A percentile compares a stretch with the other conserved stretches of the same genome.
These are phyloP conservation scores for Verticillium zaregamsianum DNA, from an alignment of 2,329 filamentous ascomycete species.

Conservation along the genomic window DNA sequence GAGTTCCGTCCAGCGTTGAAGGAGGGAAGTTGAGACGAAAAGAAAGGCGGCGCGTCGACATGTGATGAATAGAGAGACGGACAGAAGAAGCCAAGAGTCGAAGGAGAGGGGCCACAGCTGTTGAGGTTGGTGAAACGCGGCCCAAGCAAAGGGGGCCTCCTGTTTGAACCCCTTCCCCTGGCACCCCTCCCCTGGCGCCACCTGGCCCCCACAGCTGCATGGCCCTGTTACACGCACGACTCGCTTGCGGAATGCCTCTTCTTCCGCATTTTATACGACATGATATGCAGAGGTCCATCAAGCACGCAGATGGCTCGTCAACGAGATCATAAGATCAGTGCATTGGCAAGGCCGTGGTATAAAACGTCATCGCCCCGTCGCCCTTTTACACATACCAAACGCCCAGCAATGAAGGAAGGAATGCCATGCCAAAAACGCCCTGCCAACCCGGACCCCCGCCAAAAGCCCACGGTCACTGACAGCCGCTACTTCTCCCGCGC, in stretches of 20 bases:
- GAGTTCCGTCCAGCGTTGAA: not conserved
- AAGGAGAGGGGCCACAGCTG: not conserved
- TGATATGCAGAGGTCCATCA: no score
- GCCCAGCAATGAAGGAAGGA: constrained; percentile 8
- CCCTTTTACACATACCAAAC: constrained; percentile 11
- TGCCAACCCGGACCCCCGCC: not conserved
- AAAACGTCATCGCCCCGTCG: constrained; percentile 1
- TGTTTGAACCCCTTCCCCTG: constrained; percentile 3
- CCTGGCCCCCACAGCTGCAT: no score
- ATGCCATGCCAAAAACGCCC: constrained; percentile 7
- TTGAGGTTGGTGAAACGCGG: constrained; percentile 1
- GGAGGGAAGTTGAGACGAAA: constrained; percentile 1
- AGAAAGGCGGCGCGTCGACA: not conserved
- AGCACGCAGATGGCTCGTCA: no score
- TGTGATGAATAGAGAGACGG: not conserved
- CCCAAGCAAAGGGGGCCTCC: constrained; percentile 1
- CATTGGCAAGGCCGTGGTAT: no score
- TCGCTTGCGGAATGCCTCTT: no score
- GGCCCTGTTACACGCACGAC: no score
- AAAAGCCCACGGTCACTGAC: not conserved
- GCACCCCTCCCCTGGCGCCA: not conserved
- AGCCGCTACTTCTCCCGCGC: constrained; percentile 49
- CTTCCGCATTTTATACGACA: no score
- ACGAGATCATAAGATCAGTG: no score
- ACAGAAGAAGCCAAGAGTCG: not conserved